A percentile compares a stretch with the other conserved stretches of the same genome.
phyloP scores from a whole-genome alignment of 306 rosid genomes.

The Carpinus viminea region DNA sequence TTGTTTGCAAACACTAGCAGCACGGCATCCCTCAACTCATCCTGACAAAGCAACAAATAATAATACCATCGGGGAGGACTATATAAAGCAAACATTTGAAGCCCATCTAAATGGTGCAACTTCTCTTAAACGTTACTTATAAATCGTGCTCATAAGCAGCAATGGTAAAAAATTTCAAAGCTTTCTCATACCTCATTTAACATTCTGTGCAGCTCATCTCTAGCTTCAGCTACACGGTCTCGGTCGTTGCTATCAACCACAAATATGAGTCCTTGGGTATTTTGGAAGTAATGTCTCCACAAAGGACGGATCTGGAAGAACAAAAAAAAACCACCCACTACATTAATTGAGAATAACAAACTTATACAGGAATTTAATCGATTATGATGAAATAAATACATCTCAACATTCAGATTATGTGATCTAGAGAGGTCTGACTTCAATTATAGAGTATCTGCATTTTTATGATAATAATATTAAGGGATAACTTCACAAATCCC shows the following conservation, averaged over 20 bases:
- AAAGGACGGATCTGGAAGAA: slow-evolving; percentile 70
- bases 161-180: neutral
- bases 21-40: slow-evolving; percentile 88
- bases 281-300: slow-evolving; percentile 93
- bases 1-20: slow-evolving; percentile 86
- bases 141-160: neutral
- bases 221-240: slow-evolving; percentile 82
- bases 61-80: slow-evolving; percentile 3
- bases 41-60: slow-evolving; percentile 44
- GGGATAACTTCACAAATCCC: too few relatives aligned
- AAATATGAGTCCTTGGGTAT: slow-evolving; percentile 81
- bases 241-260: slow-evolving; percentile 88
- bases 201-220: slow-evolving; percentile 91
- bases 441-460: neutral
- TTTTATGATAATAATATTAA: neutral
- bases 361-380: neutral
- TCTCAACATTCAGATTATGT: slow-evolving; percentile 1
- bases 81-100: slow-evolving; percentile 8
- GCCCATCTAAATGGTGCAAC: slow-evolving; percentile 2
- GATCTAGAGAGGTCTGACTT: neutral
- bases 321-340: slow-evolving; percentile 8
- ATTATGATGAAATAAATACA: neutral
- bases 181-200: slow-evolving; percentile 60
- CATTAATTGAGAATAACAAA: neutral
- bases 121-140: neutral